phyloP scores from a whole-genome alignment of 768 basidiomycete genomes.

The Mycena floridula region DNA sequence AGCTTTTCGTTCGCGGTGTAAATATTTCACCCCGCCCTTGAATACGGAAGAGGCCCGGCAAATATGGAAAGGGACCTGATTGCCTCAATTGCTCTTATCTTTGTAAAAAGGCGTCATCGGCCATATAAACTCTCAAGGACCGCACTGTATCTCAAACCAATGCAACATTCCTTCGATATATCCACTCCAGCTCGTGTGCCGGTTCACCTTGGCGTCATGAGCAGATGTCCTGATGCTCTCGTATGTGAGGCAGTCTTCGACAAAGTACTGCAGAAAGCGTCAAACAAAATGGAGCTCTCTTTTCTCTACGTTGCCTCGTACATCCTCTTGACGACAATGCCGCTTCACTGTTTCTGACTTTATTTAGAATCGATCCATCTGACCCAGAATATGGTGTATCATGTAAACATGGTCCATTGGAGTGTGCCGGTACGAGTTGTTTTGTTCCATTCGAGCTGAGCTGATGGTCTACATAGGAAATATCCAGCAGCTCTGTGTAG shows the following conservation, averaged over 20 bases:
- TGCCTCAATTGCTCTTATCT: constrained; percentile 12
- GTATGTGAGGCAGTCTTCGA: constrained; percentile 77
- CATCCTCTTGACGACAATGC: constrained; percentile 4
- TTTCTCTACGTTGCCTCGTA: constrained; percentile 69
- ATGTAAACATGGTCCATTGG: constrained; percentile 75
- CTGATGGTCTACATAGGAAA: too few species aligned
- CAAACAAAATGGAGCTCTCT: constrained; percentile 59
- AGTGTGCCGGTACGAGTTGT: constrained; percentile 86
- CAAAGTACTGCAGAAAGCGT: constrained; percentile 56
- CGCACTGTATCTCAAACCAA: background rate
- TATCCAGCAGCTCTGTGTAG: constrained; percentile 81
- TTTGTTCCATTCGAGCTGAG: too few species aligned
- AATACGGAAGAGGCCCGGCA: constrained; percentile 50
- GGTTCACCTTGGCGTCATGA: constrained; percentile 48
- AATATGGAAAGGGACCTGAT: constrained; percentile 61
- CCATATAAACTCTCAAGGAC: background rate
- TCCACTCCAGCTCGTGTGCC: constrained; percentile 32
- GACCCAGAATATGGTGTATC: constrained; percentile 70
- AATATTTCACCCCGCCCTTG: constrained; percentile 66
- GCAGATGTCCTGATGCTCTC: constrained; percentile 72
- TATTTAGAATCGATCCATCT: constrained; percentile 55
- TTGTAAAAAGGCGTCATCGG: constrained; percentile 4
- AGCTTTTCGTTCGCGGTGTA: constrained; percentile 79
- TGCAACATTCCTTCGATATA: background rate
- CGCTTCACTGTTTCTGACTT: constrained; percentile 9